Evolutionary conservation across 129 eudicot species (phyloP).

Genomic region (Tagetes erecta): DNA sequence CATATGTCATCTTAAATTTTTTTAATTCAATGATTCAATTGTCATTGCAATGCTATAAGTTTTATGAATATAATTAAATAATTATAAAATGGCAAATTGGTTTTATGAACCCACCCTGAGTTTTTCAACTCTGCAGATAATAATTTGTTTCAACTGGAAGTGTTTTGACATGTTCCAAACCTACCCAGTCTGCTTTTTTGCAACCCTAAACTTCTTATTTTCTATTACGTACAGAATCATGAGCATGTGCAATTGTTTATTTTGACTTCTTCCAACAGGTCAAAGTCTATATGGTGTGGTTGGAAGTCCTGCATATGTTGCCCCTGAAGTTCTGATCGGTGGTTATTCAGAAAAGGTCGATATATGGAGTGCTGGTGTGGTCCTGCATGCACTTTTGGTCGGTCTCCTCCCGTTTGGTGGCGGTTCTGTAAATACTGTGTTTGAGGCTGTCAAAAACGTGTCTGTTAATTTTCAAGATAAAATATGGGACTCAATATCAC

Average conservation of each 20-base stretch:
- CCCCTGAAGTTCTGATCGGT: constrained; percentile 49
- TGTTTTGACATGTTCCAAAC: not conserved
- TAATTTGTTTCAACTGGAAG: not conserved
- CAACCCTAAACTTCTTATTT: not conserved
- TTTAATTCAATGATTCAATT: not conserved
- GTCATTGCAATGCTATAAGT: not conserved
- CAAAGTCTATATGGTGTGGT: constrained; percentile 49
- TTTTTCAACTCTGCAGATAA: not conserved
- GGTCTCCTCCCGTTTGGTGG: constrained; percentile 51
- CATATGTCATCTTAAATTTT: not conserved
- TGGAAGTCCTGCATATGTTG: constrained; percentile 62
- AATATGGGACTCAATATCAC: constrained; percentile 43
- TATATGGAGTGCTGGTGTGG: constrained; percentile 64
- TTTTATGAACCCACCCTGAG: not conserved
- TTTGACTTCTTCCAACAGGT: constrained; percentile 32
- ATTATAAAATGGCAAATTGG: too few relatives aligned
- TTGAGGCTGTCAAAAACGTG: constrained; percentile 51
- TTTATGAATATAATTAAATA: too few relatives aligned
- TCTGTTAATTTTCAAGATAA: constrained; percentile 39
- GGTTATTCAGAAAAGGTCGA: constrained; percentile 52
- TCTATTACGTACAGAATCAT: not conserved
- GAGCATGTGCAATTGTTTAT: not conserved
- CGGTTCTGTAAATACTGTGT: constrained; percentile 41
- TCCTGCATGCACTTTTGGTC: constrained; percentile 44
- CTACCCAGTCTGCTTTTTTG: not conserved